These are phyloP conservation scores for Capronia coronata DNA, from an alignment of 2,329 filamentous ascomycete genomes.

Conservation along the genomic window DNA sequence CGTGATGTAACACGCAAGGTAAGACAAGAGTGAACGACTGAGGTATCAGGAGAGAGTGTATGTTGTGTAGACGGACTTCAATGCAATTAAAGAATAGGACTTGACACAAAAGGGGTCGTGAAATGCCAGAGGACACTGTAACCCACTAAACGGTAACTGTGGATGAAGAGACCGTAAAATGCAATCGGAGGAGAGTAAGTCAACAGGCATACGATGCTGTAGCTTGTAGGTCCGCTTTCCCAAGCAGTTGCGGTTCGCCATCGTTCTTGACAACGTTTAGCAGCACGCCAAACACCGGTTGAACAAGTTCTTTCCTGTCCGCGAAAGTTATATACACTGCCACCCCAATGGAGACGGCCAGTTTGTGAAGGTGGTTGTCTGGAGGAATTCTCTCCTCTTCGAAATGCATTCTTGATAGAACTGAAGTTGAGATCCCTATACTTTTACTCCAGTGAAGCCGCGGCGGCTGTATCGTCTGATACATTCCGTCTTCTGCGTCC, in stretches of 20 bases:
- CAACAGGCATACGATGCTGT: neutral
- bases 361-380: neutral
- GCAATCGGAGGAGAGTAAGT: neutral
- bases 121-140: neutral
- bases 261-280: neutral
- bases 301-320: neutral
- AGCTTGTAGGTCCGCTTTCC: neutral
- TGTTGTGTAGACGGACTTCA: neutral
- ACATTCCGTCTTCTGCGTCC: conserved; percentile 46
- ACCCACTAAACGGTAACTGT: no score
- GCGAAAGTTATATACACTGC: conserved; percentile 11
- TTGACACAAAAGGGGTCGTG: neutral
- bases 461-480: conserved; percentile 52
- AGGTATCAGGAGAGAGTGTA: no score
- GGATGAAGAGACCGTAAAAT: neutral
- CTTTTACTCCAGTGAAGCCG: conserved; percentile 60
- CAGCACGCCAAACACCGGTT: neutral
- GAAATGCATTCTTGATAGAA: conserved; percentile 18
- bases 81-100: neutral
- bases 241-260: neutral
- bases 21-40: no score
- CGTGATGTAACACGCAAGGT: no score
- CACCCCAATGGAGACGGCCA: neutral
- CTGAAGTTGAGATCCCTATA: neutral
- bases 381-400: conserved; percentile 6